Base-by-base conservation (phyloP, 192 early-diverging fungal species). In the Coemansia biformis region DNA sequence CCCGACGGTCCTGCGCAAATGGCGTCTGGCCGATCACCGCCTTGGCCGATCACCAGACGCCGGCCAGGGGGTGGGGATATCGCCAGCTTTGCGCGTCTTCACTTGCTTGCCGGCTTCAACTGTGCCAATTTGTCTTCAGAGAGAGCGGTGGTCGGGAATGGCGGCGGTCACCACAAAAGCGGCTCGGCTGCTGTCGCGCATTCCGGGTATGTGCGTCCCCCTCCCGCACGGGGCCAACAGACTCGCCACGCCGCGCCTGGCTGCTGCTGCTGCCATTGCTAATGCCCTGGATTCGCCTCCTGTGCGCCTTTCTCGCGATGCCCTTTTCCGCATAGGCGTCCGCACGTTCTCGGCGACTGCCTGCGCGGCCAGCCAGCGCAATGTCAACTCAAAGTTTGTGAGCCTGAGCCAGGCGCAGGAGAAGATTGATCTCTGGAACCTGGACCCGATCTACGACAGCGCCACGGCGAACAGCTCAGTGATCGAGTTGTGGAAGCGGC, bases 401-500 rank as follows among this genome's bases (percentile, higher is more conserved):
- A 4, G 10, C 10, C 22, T 37, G 17, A 11, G 41, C 1, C 17
- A 38, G 17, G 51, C 46, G 1, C 38, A 54, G 26, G 46, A 39
- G 30, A 24, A 59, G 12, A 47, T 55, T n/a, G 60, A 71, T 40
- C 53, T 67, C 37, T 45, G 35, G 22, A 54, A 46, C 48, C 48
- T 75, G 19, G 51, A 68, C 38, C 66, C 55, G 29, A 33, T 74
- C 34, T 74, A 68, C 37, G 72, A 75, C 48, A 57, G 63, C 23
- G 43, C 68, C 29, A 39, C 43, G 6, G 64, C 52, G 15, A 75
- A 75, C 54, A 57, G 53, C 35, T 63, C 65, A 11, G 51, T 75
- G 10, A 68, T 75, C 28, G 44, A 68, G 16, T 48, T 75, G 19
- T 75, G 72, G 72, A 68, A 62, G 57, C 58, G 43, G 47, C 59